phyloP scores from a whole-genome alignment of 2,329 filamentous ascomycete genomes.

The Trichoderma hamatum region DNA sequence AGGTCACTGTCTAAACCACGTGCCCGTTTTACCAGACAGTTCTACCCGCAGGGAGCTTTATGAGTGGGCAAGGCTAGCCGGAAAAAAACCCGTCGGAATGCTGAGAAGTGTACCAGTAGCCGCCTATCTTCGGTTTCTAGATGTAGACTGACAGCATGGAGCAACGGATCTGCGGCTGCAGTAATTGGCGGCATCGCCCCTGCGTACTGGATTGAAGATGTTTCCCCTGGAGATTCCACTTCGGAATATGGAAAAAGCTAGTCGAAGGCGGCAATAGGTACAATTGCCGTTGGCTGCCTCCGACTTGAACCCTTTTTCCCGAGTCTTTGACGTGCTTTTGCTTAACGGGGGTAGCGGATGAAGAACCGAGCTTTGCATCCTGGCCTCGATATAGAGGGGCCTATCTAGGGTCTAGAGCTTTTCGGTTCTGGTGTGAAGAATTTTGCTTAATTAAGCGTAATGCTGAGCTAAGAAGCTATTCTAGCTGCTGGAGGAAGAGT shows the following conservation, averaged over 20 bases:
- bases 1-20: neutral
- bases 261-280: neutral
- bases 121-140: neutral
- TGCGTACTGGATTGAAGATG: neutral
- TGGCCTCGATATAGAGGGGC: neutral
- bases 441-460: neutral
- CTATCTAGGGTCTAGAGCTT: neutral
- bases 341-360: neutral
- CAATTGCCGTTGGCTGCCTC: conserved; percentile 17
- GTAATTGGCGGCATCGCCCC: neutral
- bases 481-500: conserved; percentile 13
- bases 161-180: neutral
- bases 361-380: conserved; percentile 11
- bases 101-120: neutral
- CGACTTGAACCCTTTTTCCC: neutral
- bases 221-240: neutral
- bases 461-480: neutral
- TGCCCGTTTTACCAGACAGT: neutral
- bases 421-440: neutral
- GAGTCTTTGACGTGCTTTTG: neutral
- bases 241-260: neutral
- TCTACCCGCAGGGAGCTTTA: neutral
- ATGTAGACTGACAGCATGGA: neutral
- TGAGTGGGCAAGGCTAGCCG: neutral
- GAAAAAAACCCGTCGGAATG: neutral